Percentiles rank a stretch among this genome's conserved stretches.
These are phyloP conservation scores for Pseudogymnoascus sp. DNA, from an alignment of 2,329 filamentous ascomycete species.

Conservation along the genomic window DNA sequence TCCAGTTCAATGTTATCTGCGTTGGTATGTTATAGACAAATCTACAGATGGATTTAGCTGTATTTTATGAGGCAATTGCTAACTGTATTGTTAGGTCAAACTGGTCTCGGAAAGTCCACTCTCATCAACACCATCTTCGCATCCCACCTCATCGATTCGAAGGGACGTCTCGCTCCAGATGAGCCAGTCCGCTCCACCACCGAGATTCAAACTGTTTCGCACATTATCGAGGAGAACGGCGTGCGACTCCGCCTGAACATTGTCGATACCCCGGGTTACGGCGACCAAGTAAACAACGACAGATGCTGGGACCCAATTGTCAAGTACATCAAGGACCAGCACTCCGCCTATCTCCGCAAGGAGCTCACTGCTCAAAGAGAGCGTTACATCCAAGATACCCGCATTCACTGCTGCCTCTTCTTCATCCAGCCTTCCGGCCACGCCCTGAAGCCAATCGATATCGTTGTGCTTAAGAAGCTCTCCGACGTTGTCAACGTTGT, in stretches of 20 bases:
- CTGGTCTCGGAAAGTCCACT: conserved; percentile 95
- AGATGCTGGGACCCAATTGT: conserved; percentile 99
- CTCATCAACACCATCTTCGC: conserved; percentile 99
- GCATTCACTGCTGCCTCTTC: conserved; percentile 98
- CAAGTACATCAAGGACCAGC: conserved; percentile 99
- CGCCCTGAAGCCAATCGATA: conserved; percentile 97
- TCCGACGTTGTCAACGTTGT: conserved; percentile 99
- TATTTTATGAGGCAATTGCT: conserved; percentile 14
- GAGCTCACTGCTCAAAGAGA: conserved; percentile 98
- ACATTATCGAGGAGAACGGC: conserved; percentile 99
- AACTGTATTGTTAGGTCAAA: conserved; percentile 62
- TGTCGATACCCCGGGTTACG: conserved; percentile 96
- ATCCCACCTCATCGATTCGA: conserved; percentile 97
- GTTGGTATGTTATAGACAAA: conserved; percentile 65
- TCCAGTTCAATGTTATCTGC: conserved; percentile 99
- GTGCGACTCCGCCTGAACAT: conserved; percentile 97
- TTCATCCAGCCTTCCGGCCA: conserved; percentile 99
- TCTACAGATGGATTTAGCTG: neutral
- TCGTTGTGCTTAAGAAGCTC: conserved; percentile 98
- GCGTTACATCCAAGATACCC: conserved; percentile 97
- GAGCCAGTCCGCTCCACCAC: conserved; percentile 92
- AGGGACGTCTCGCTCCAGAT: conserved; percentile 85
- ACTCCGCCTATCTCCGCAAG: conserved; percentile 97
- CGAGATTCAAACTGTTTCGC: conserved; percentile 94
- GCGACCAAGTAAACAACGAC: conserved; percentile 98